Evolutionary conservation across 768 basidiomycete genomes (phyloP).

Genomic region (Hypholoma fasciculare): DNA sequence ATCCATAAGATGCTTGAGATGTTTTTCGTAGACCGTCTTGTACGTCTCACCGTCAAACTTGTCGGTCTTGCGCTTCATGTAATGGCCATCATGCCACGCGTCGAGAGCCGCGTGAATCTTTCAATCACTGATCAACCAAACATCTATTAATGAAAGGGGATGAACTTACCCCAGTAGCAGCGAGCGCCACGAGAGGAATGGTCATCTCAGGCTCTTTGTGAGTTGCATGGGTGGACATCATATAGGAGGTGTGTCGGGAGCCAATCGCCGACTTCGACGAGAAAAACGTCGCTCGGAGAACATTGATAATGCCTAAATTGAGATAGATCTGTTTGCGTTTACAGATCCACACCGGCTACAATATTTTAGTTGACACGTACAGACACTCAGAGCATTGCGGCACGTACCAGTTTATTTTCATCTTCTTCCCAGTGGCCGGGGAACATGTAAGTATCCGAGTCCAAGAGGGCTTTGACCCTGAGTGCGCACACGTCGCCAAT

Average conservation of each 20-base stretch:
- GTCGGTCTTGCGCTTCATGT: background rate
- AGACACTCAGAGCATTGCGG: background rate
- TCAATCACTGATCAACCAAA: background rate
- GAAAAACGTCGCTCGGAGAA: background rate
- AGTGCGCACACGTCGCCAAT: slow-evolving; percentile 1
- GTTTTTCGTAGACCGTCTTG: background rate
- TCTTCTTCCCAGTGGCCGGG: slow-evolving; percentile 7
- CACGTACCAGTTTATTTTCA: slow-evolving; percentile 5
- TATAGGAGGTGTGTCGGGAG: background rate
- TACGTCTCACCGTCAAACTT: background rate
- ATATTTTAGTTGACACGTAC: background rate
- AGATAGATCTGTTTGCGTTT: background rate
- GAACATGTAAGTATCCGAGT: slow-evolving; percentile 9
- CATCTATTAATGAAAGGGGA: background rate
- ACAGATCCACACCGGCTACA: background rate
- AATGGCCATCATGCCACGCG: background rate
- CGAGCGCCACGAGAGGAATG: background rate
- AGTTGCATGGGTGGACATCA: background rate
- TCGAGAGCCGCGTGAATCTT: background rate
- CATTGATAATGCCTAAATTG: background rate
- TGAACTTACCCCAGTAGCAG: background rate
- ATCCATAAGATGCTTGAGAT: background rate
- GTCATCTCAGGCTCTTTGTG: background rate
- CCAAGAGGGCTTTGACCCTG: slow-evolving; percentile 8
- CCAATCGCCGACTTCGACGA: background rate